phyloP scores from a whole-genome alignment of 208 protist species.

The Crithidia bombi region DNA sequence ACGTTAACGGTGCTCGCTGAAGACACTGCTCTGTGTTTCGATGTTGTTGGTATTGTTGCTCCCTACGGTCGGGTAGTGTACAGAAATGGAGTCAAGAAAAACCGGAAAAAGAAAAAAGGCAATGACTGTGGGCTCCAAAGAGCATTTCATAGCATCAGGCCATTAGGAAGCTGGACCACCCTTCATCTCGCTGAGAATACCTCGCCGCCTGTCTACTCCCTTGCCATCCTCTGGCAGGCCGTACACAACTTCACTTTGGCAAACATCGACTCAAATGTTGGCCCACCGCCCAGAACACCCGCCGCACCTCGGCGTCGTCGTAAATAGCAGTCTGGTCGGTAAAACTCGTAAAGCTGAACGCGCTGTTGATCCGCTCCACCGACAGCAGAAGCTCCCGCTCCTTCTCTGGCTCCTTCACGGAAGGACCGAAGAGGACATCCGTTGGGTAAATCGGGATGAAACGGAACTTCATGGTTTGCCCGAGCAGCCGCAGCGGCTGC shows the following conservation, averaged over 20 bases:
- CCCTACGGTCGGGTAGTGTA: no score
- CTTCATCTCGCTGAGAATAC: background rate
- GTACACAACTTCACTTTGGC: slow-evolving; percentile 1
- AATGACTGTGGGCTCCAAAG: no score
- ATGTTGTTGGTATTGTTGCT: no score
- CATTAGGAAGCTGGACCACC: background rate
- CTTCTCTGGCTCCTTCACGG: slow-evolving; percentile 19
- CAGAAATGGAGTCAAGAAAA: slow-evolving; percentile 15
- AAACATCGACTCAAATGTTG: slow-evolving; percentile 29
- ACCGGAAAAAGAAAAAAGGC: slow-evolving; percentile 22
- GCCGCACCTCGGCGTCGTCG: slow-evolving; percentile 26
- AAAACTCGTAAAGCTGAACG: slow-evolving; percentile 35
- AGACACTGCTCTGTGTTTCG: no score
- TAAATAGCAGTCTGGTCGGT: slow-evolving; percentile 41
- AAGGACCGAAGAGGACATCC: slow-evolving; percentile 39
- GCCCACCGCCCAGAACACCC: slow-evolving; percentile 16
- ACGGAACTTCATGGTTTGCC: slow-evolving; percentile 27
- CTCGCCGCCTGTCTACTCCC: background rate
- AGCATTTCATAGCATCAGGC: no score
- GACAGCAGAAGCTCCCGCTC: slow-evolving; percentile 34
- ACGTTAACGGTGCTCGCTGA: no score
- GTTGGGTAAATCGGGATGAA: slow-evolving; percentile 31
- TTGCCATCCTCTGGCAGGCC: background rate
- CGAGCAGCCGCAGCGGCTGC: slow-evolving; percentile 29
- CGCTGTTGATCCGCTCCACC: slow-evolving; percentile 19